Evolutionary conservation across 306 rosid genomes (phyloP).

Genomic region (Acacia acuminata): DNA sequence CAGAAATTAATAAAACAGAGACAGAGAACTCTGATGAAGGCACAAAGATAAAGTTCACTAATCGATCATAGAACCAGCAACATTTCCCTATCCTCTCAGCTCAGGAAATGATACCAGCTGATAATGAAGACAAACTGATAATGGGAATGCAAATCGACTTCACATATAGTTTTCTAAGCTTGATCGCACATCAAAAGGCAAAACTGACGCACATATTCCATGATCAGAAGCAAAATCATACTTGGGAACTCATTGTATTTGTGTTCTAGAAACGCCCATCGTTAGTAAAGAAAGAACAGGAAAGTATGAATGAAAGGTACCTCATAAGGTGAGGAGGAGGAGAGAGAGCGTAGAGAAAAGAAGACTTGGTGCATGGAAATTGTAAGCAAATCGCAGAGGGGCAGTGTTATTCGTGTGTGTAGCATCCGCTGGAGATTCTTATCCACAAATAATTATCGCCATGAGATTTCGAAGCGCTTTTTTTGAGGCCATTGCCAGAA

Average conservation of each 20-base stretch:
- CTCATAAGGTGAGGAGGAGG: conserved; percentile 25
- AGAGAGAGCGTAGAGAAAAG: conserved; percentile 33
- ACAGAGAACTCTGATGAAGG: background rate
- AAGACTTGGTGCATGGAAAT: conserved; percentile 34
- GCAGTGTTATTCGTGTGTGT: conserved; percentile 56
- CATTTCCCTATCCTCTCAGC: background rate
- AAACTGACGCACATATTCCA: background rate
- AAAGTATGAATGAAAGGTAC: background rate
- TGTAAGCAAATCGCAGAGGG: conserved; percentile 18
- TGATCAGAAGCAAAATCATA: conserved; percentile 17
- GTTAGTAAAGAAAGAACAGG: background rate
- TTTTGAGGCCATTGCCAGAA: conserved; percentile 45
- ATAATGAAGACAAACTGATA: conserved; percentile 3
- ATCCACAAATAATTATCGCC: conserved; percentile 74
- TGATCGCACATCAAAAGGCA: background rate
- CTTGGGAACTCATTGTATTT: background rate
- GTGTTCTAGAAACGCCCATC: background rate
- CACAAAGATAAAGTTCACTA: conserved; percentile 2
- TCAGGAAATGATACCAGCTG: background rate
- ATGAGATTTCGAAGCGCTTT: conserved; percentile 44
- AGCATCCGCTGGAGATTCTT: conserved; percentile 62
- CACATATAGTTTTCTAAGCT: background rate
- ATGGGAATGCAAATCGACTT: background rate
- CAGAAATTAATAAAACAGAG: conserved; percentile 2
- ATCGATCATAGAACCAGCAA: background rate